Evolutionary conservation across 208 protist species (phyloP).

Genomic region (Cochliopodium minus): DNA sequence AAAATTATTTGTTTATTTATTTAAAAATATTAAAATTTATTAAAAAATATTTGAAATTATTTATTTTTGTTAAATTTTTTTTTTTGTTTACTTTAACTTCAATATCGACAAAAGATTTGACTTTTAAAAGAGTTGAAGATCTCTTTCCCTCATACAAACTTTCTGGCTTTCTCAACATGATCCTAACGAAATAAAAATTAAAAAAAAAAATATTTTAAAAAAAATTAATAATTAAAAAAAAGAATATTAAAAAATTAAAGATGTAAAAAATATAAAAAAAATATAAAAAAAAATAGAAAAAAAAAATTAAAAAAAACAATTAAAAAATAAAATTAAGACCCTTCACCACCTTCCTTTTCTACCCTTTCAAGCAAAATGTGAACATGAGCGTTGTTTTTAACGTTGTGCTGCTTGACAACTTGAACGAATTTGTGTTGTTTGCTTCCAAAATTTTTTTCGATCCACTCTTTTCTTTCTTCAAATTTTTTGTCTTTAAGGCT

Average conservation of each 20-base stretch:
- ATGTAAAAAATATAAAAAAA: too few species aligned
- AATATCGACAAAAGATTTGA: slow-evolving; percentile 36
- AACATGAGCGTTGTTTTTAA: slow-evolving; percentile 24
- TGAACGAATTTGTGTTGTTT: background rate
- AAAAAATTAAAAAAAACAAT: too few species aligned
- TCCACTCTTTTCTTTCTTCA: slow-evolving; percentile 19
- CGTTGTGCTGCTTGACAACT: slow-evolving; percentile 12
- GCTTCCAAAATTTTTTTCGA: slow-evolving; percentile 9
- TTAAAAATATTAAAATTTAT: too few species aligned
- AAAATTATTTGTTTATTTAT: too few species aligned
- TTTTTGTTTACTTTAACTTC: slow-evolving; percentile 33
- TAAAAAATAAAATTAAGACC: too few species aligned
- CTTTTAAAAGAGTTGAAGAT: slow-evolving; percentile 33
- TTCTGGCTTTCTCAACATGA: slow-evolving; percentile 38
- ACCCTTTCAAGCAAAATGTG: slow-evolving; percentile 21
- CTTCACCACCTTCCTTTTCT: slow-evolving; percentile 28
- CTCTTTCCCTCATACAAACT: slow-evolving; percentile 24
- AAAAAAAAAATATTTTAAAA: too few species aligned
- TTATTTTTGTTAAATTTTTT: too few species aligned
- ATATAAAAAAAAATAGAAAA: too few species aligned
- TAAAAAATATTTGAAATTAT: too few species aligned
- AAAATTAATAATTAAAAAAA: too few species aligned
- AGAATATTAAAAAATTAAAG: too few species aligned
- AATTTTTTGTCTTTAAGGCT: slow-evolving; percentile 12
- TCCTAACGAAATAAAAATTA: too few species aligned